A percentile compares a stretch with the other conserved stretches of the same genome.
phyloP scores from a whole-genome alignment of 176 grass and related monocot species.

The Poa pratensis region DNA sequence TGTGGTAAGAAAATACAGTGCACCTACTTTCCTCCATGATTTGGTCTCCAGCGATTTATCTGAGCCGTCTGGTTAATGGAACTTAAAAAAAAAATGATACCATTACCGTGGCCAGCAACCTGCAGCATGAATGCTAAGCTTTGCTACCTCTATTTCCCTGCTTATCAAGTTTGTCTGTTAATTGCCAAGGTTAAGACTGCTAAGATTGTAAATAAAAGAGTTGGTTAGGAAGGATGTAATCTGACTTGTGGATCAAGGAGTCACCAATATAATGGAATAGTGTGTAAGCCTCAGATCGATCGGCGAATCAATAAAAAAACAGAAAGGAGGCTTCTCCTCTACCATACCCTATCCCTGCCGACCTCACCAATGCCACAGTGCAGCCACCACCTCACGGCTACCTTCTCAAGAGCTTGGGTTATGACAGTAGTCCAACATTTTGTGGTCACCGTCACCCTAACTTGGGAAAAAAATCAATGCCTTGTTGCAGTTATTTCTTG shows the following conservation, averaged over 20 bases:
- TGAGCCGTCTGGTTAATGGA: background rate
- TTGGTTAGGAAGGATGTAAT: constrained; percentile 8
- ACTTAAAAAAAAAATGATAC: background rate
- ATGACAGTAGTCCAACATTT: constrained; percentile 10
- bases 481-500: constrained; percentile 18
- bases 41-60: background rate
- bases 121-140: background rate
- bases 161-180: background rate
- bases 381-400: constrained; percentile 10
- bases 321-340: constrained; percentile 6
- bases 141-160: constrained; percentile 2
- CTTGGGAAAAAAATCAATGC: background rate
- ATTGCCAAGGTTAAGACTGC: constrained; percentile 6
- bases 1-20: background rate
- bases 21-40: background rate
- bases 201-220: background rate
- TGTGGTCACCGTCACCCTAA: constrained; percentile 24
- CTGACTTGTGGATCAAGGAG: constrained; percentile 5
- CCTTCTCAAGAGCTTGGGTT: background rate
- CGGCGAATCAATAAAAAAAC: background rate
- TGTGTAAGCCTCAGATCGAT: background rate
- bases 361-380: background rate
- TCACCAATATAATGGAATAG: background rate
- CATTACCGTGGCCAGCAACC: background rate
- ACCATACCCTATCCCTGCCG: background rate